Evolutionary conservation across 2,329 filamentous ascomycete genomes (phyloP), one percentile per base, ranked within the genome.

Genomic region (Beauveria varroae): DNA sequence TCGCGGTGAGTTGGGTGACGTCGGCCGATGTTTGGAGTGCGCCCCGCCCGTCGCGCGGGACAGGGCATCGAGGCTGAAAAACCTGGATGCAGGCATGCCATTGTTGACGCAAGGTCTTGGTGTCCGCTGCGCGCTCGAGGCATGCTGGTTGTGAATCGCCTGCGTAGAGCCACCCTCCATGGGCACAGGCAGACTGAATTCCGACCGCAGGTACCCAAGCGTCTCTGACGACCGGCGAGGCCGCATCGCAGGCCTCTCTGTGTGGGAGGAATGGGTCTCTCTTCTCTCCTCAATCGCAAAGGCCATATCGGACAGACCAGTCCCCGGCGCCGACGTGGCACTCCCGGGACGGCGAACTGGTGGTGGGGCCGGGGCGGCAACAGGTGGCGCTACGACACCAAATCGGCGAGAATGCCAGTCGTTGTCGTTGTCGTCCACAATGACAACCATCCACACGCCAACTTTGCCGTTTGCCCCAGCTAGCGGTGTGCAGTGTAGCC

Each of bases 401-500:
- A 40, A 34, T 12, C 43, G 51, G 3, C 51, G 43, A 3, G 58
- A 18, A 10, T 12, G 18, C 5, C 28, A 44, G 8, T 61, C 26
- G 56, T 88, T 85, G 5, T 61, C 26, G 57, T 88, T 85, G 57
- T 86, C 85, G 65, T 91, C 86, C 8, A 90, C 83, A 16, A 92
- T 80, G 0, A 91, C 81, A 16, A 91, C 79, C 86, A 91, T 89
- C 89, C 88, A 92, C 1, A 91, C 87, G 20, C 89, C 89, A 1
- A 92, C 83, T 8, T 81, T 77, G 4, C 86, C 85, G 64, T 85
- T 86, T 60, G 80, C 79, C 3, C 87, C 88, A 3, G 88, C 73
- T 2, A 92, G 75, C 3, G 89, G 88, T 22, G 88, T 91, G 70
- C 87, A 89, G 71, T 92, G 89, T 58, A 91, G 87, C 88, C 88